These are phyloP conservation scores for Leptographium radiaticola DNA, from an alignment of 2,329 filamentous ascomycete genomes.

Conservation along the genomic window DNA sequence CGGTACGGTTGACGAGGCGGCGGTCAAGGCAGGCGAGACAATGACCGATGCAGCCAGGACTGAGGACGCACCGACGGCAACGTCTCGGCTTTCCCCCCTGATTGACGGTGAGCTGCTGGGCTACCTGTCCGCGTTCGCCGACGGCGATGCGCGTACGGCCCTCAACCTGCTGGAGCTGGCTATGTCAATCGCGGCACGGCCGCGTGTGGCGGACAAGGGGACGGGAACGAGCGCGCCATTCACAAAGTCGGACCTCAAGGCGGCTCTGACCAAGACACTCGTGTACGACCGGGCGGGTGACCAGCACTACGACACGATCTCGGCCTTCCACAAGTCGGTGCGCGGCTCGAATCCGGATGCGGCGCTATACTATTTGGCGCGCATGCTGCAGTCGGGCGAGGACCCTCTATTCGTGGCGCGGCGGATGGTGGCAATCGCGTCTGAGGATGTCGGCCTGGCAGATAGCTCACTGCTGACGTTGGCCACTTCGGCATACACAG, in stretches of 20 bases:
- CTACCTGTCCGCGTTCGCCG: conserved; percentile 76
- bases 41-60: conserved; percentile 29
- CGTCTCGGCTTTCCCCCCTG: conserved; percentile 34
- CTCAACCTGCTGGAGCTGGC: conserved; percentile 87
- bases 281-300: conserved; percentile 93
- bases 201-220: conserved; percentile 1
- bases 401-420: conserved; percentile 87
- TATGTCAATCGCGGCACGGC: conserved; percentile 51
- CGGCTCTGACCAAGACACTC: conserved; percentile 74
- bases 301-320: conserved; percentile 96
- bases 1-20: neutral
- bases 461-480: conserved; percentile 74
- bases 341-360: conserved; percentile 80
- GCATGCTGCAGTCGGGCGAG: conserved; percentile 92
- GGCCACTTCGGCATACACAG: conserved; percentile 74
- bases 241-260: conserved; percentile 67
- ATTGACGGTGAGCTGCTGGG: conserved; percentile 64
- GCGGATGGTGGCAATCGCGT: conserved; percentile 87
- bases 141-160: conserved; percentile 86
- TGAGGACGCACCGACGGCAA: neutral
- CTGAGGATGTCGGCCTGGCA: conserved; percentile 83
- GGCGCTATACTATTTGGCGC: conserved; percentile 82
- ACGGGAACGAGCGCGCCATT: conserved; percentile 37
- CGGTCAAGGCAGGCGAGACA: conserved; percentile 15
- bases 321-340: conserved; percentile 91